These are phyloP conservation scores for Backusella sp. DNA, from an alignment of 192 early-diverging fungal genomes.

Conservation along the genomic window DNA sequence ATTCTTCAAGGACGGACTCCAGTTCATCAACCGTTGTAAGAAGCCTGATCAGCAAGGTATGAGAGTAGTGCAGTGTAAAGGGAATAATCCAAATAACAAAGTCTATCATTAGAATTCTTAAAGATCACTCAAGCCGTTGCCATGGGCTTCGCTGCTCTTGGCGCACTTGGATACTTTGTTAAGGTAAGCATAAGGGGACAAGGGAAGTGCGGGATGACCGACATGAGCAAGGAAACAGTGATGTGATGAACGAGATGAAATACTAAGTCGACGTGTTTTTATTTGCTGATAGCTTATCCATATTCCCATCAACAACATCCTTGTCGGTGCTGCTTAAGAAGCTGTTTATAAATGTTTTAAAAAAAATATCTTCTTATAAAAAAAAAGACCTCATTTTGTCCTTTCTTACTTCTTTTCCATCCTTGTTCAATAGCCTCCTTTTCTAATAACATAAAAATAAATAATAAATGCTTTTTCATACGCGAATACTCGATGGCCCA, in stretches of 20 bases:
- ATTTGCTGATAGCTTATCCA: conserved; percentile 72
- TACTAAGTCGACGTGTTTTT: conserved; percentile 2
- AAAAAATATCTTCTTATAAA: neutral
- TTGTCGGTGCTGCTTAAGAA: conserved; percentile 67
- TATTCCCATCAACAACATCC: conserved; percentile 99
- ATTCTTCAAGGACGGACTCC: conserved; percentile 89
- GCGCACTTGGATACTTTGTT: conserved; percentile 96
- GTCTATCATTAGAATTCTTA: conserved; percentile 73
- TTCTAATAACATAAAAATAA: conserved; percentile 1
- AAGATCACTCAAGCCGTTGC: conserved; percentile 92
- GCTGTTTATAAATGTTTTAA: neutral
- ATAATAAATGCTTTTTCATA: neutral
- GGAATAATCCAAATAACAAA: neutral
- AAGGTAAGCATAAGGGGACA: conserved; percentile 49
- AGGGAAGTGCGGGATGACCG: neutral
- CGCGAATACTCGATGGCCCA: neutral
- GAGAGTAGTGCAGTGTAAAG: neutral
- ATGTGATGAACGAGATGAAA: neutral
- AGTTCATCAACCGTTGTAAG: conserved; percentile 93
- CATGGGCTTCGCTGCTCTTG: conserved; percentile 95
- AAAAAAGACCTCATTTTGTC: neutral
- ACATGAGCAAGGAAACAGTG: neutral
- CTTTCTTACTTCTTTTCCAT: neutral
- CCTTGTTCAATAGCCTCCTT: neutral
- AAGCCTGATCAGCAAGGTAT: conserved; percentile 94